Conservation (phyloP, 148 eudicot genomes). For the Camellia granthamiana region DNA sequence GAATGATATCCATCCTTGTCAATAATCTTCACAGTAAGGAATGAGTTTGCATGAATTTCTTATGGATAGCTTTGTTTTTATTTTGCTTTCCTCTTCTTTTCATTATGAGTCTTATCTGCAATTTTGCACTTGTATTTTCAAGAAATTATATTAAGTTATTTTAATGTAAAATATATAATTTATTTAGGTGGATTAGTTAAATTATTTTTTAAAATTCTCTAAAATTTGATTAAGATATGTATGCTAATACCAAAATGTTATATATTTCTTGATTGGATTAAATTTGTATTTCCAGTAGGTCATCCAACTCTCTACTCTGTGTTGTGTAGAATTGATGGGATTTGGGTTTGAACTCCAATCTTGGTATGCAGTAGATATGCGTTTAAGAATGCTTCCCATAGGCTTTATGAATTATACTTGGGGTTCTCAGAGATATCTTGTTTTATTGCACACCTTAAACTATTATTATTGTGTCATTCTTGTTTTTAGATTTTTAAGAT, state of each 20-base stretch:
- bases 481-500: not conserved
- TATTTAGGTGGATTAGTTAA: no score
- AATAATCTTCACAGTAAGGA: conserved; percentile 82
- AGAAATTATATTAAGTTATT: not conserved
- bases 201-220: no score
- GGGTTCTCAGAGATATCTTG: not conserved
- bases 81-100: not conserved
- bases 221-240: no score
- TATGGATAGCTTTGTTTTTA: not conserved
- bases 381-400: not conserved
- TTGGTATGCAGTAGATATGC: no score
- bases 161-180: no score
- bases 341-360: no score
- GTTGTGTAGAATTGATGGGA: no score
- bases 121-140: not conserved
- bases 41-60: conserved; percentile 8
- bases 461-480: not conserved
- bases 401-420: not conserved
- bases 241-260: no score
- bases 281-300: no score
- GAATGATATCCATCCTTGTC: conserved; percentile 79
- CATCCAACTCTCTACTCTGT: no score
- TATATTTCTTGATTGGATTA: no score
- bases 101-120: not conserved
- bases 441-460: not conserved